Evolutionary conservation across 352 stramenopile genomes (phyloP), one percentile per base, ranked within the genome.

Genomic region (Phytophthora aleatoria): DNA sequence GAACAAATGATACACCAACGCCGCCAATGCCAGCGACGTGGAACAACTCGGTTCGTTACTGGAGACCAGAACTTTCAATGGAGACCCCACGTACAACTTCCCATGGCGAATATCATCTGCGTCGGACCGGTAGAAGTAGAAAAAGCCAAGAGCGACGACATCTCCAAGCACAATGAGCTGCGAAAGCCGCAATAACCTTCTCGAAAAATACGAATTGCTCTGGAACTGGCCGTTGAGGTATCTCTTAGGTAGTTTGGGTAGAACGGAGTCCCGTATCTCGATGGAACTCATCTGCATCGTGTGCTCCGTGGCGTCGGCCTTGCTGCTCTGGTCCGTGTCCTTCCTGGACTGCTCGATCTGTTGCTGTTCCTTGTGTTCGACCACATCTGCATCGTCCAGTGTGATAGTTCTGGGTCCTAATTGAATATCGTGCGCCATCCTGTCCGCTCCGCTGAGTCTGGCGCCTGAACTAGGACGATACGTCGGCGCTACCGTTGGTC

Each of bases 201-300:
- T 77, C 8, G 86, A 77, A 57, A 95, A 95, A 71, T 92, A 95
- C 47, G 84, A 93, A 71, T 95, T 95, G 54, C 83, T 65, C 36
- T 85, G 84, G 75, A 81, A 94, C 54, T 79, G 71, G 28, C 78
- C 68, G 61, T 75, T 81, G 39, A 89, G 71, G 55, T 83, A 89
- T 10, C 51, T 60, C 28, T 38, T 58, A 9, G 79, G 79, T 59
- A 87, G 52, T 48, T 65, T 59, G 15, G 54, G 67, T 41, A 68
- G 51, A 33, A 64, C 59, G 2, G 71, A 76, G 20, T 68, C 63
- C 5, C 64, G 47, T 7, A 71, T 28, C 6, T 61, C 58, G 16
- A 74, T 73, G 24, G 71, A 80, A 20, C 63, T 79, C 56, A 81
- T 57, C 27, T 79, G 76, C 55, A 75, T 67, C 6, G 75, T 77